Conservation (phyloP, 2,329 filamentous ascomycete genomes). For the Talaromyces pinophilus region DNA sequence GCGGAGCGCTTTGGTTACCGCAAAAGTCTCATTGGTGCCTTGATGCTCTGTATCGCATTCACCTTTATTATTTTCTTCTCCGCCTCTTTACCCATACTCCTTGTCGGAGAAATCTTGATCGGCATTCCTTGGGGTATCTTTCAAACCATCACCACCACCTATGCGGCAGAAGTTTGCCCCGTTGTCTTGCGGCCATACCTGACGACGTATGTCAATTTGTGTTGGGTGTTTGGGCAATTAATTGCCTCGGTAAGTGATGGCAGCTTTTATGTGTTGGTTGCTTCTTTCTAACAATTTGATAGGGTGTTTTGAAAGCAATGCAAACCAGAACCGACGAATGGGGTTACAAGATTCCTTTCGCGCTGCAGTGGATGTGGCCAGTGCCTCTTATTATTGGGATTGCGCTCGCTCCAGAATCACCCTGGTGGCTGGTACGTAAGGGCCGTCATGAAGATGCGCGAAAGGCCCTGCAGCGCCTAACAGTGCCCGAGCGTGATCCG, state of each 20-base stretch:
- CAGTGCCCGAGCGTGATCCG: constrained; percentile 25
- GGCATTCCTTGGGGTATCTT: constrained; percentile 46
- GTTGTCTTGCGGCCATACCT: constrained; percentile 36
- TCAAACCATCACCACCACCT: constrained; percentile 38
- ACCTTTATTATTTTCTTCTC: constrained; percentile 38
- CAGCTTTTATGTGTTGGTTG: neutral
- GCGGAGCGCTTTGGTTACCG: constrained; percentile 58
- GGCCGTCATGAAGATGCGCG: constrained; percentile 38
- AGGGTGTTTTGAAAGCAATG: constrained; percentile 15
- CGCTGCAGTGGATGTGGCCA: constrained; percentile 41
- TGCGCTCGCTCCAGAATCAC: constrained; percentile 37
- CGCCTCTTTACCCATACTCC: constrained; percentile 35
- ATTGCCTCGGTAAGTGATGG: constrained; percentile 37
- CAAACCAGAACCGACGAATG: constrained; percentile 42
- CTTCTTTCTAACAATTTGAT: constrained; percentile 20
- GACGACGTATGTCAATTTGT: constrained; percentile 43
- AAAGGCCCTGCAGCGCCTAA: constrained; percentile 37
- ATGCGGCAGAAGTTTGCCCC: constrained; percentile 43
- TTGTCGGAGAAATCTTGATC: constrained; percentile 41
- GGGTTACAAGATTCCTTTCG: constrained; percentile 42
- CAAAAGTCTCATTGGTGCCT: constrained; percentile 31
- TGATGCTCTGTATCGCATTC: constrained; percentile 30
- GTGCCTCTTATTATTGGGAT: constrained; percentile 28
- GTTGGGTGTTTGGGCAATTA: constrained; percentile 47
- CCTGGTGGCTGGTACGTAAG: constrained; percentile 45